A percentile compares a stretch with the other conserved stretches of the same genome.
Conservation (phyloP, 164 flowering plant genomes). For the Chloranthus sessilifolius region DNA sequence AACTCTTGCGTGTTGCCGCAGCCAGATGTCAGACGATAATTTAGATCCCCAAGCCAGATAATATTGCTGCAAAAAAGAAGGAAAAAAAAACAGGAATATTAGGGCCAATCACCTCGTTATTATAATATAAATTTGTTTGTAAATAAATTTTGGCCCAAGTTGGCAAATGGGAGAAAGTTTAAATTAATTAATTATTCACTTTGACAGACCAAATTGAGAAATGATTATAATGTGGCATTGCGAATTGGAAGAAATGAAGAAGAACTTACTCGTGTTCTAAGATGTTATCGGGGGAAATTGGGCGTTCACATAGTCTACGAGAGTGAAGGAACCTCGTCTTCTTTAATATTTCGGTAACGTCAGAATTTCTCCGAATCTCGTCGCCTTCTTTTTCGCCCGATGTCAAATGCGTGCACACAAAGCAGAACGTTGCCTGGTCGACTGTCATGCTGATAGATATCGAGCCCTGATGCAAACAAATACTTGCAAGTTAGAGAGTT, state of each 20-base stretch:
- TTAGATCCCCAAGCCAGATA: conserved; percentile 89
- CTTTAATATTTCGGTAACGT: conserved; percentile 68
- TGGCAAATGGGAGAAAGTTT: background rate
- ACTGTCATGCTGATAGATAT: conserved; percentile 80
- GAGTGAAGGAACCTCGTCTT: conserved; percentile 60
- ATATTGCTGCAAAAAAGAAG: conserved; percentile 45
- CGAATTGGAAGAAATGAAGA: too few relatives aligned
- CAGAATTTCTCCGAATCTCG: conserved; percentile 60
- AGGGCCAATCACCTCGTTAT: too few relatives aligned
- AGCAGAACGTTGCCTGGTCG: conserved; percentile 56
- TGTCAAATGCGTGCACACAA: conserved; percentile 81
- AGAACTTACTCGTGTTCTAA: conserved; percentile 46
- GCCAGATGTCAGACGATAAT: conserved; percentile 61
- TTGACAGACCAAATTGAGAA: too few relatives aligned
- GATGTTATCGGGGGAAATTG: conserved; percentile 43
- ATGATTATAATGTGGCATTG: too few relatives aligned
- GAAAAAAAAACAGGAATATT: too few relatives aligned
- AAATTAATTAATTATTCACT: too few relatives aligned
- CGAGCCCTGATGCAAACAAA: conserved; percentile 49
- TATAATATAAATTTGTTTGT: too few relatives aligned
- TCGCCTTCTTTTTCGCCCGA: conserved; percentile 88
- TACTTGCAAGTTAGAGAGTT: too few relatives aligned
- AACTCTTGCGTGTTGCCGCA: conserved; percentile 40
- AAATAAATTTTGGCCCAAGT: background rate
- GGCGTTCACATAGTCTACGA: conserved; percentile 16